Evolutionary conservation across 768 basidiomycete genomes (phyloP), one percentile per base, ranked within the genome.

Genomic region (Suillus luteus): DNA sequence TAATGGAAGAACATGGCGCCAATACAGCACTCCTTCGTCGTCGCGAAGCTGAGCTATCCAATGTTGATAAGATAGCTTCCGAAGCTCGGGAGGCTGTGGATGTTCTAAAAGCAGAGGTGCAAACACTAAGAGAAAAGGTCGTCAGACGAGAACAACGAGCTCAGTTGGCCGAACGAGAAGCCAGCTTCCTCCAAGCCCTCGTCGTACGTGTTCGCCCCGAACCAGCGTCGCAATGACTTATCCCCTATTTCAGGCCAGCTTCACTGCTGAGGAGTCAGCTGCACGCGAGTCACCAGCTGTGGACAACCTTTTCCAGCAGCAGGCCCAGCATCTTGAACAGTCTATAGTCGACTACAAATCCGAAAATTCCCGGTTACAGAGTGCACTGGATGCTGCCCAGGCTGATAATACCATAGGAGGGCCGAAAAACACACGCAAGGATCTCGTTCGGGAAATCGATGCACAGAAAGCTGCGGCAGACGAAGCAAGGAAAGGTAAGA

Each of bases 1-100:
- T 92, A 0, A 81, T 91, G 1, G 89, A 91, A 67, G 85, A 89
- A 41, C 83, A 90, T 37, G 90, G 91, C 1, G 78, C 84, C 0
- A 85, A 81, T 27, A 63, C 72, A 0, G 88, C 89, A 0, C 69
- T 83, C 9, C 79, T 90, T 3, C 82, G 80, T 0, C 78, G 77
- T 19, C 83, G 85, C 22, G 86, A 89, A 65, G 77, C 78, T 0
- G 84, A 90, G 61, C 72, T 89, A 1, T 65, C 71, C 2, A 81
- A 80, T 9, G 61, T 76, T 5, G 78, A 82, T 51, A 69, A 70
- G 2, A 75, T 77, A 5, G 71, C 80, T 2, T 69, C 71, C 1
- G 81, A 85, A 54, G 67, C 78, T 0, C 76, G 77, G 48, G 69
- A 76, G 3, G 69, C 67, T 7, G 73, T 78, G 1, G 71, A 70